Base-by-base conservation (phyloP, 1,284 basidiomycete species). In the Singerocomus inundabilis region DNA sequence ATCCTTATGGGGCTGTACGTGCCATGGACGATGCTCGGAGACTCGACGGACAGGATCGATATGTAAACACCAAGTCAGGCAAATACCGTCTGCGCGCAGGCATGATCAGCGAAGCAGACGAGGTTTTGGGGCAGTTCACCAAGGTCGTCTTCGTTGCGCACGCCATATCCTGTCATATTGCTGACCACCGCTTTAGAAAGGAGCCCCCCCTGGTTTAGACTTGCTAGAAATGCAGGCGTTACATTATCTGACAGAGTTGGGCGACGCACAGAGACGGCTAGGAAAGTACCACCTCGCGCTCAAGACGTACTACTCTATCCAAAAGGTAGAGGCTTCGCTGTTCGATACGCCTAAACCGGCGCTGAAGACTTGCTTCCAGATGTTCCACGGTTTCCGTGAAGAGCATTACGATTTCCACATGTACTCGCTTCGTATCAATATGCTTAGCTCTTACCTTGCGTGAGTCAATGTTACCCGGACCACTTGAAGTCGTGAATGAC, bases 371-470 rank as follows among this genome's bases (percentile, higher is more conserved):
- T 46, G 16, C 36, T 39, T 33, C 32, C 10, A 92, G 85, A 76
- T 88, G 13, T 98, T 97, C 69, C 81, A 88, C 49, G 90, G 91
- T 49, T 82, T 93, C 57, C 91, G 95, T 62, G 93, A 98, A 58
- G 97, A 99, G 66, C 95, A 99, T 71, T 96, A 92, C 62, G 97
- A 99, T 70, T 99, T 99, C 78, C 97, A 99, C 69, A 85, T 88
- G 7, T 99, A 99, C 71, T 91, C 92, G 59, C 65, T 98, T 62
- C 85, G 97, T 40, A 93, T 92, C 62, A 91, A 88, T 66, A 97
- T 91, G 4, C 72, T 99, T 33, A 86, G 85, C 43, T 80, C 90
- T 12, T 99, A 99, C 68, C 60, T 91, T 46, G 79, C 84, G 93
- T 95, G 60, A 62, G 44, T 55, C 33, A 8, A 49, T 45, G 21